Base-by-base conservation (phyloP, 2,329 filamentous ascomycete species). In the Zymoseptoria brevis region DNA sequence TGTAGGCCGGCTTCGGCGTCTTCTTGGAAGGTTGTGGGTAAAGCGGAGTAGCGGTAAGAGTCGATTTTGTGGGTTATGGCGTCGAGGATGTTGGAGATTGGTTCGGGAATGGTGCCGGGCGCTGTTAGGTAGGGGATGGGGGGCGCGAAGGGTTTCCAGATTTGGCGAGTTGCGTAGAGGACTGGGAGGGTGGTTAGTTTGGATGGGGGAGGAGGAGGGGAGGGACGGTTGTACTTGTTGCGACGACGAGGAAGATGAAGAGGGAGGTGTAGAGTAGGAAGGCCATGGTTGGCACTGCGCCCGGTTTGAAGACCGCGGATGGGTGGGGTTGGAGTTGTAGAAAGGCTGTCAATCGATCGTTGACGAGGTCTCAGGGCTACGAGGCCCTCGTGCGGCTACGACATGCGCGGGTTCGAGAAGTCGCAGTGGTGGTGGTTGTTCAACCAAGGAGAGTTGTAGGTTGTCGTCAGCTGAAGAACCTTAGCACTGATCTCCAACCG, bases 1-100 rank as follows among this genome's bases (percentile, higher is more conserved):
- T 87, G 88, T 26, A 99, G 82, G 19, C 94, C 94, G 16, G 89
- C 87, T 75, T 96, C 93, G 60, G 94, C 87, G 76, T 99, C 94
- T 66, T 83, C 85, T 50, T 85, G 80, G 77, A 97, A 99, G 30
- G 63, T 67, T 16, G 81, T 80, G 0, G 90, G 89, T 0, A 97
- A 83, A 30, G 84, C 87, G 56, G 86, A 81, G 78, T 97, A 96
- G 68, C 90, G 76, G 68, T 80, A 77, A 59, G 65, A 62, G 59
- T 70, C 60, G 59, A 70, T 61, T 58, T 62, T 78, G 67, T 80
- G 67, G 60, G 77, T 69, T 5, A 69, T 51, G 64, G 67, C 64
- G 55, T 74, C 71, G 50, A 80, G 74, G 62, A 75, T 62, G 66
- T 76, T 61, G 73, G 87, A 86, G 62, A 81, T 75, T 63, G 80